phyloP scores from a whole-genome alignment of 257 asterid genomes.

The Lantana camara region DNA sequence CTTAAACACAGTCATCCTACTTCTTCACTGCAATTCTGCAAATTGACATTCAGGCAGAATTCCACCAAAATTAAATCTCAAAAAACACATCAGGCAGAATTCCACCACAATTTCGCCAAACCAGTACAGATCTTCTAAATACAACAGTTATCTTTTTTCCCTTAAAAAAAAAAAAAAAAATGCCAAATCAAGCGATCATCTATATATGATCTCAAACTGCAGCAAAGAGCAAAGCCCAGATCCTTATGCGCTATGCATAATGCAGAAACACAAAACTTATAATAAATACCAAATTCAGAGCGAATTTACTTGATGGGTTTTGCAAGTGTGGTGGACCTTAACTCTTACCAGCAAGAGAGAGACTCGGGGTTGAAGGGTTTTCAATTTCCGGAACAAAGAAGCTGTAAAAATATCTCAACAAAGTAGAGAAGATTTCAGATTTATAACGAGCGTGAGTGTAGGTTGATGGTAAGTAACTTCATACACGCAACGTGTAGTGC shows the following conservation, averaged over 20 bases:
- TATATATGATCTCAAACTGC: background rate
- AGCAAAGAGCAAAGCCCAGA: conserved; percentile 1
- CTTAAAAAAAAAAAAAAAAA: background rate
- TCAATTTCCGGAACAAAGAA: background rate
- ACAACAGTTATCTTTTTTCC: background rate
- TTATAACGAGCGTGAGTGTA: too few relatives aligned
- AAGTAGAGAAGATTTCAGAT: background rate
- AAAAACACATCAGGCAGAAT: background rate
- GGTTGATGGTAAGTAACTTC: too few relatives aligned
- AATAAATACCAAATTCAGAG: conserved; percentile 11
- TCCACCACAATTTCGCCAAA: too few relatives aligned
- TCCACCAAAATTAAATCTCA: background rate
- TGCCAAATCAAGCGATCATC: conserved; percentile 25
- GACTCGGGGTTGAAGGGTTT: background rate
- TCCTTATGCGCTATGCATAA: conserved; percentile 4
- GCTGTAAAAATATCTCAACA: background rate
- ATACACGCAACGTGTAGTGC: background rate
- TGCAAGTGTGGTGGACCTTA: background rate
- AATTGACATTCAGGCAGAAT: conserved; percentile 12
- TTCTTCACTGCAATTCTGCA: conserved; percentile 12
- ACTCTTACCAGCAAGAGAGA: conserved; percentile 37
- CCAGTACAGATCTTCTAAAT: conserved; percentile 15
- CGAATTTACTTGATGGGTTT: background rate
- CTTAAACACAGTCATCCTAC: background rate
- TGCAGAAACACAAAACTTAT: background rate